Base-by-base conservation (phyloP, 805 yeast species). In the Tetrapisispora nanseiensis region DNA sequence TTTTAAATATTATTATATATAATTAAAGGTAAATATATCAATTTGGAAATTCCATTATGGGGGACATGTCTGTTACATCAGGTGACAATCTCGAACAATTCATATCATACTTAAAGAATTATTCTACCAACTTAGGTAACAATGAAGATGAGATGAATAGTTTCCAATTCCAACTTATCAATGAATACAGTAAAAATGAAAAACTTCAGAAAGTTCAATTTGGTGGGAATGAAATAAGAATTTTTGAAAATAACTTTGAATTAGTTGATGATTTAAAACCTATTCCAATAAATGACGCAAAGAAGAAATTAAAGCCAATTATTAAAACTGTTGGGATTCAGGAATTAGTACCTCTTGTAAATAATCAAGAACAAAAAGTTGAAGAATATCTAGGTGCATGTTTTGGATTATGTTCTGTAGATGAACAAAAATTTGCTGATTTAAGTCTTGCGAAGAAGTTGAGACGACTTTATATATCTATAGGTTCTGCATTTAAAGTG, bases 401-500 rank as follows among this genome's bases (percentile, higher is more conserved):
- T 18, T 35, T 35, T 18, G 26, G 30, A 24, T 13, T 35, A 18
- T 35, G 38, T 35, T 35, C 38, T n/a, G 38, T 35, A 2, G 38
- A 35, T 35, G 30, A 16, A 4, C 22, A 26, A 24, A 35, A 35
- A 26, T 23, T 35, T 35, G 30, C 22, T 10, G 30, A 24, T 10
- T 7, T 35, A 11, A 35, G 38, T 18, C 22, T 35, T 23, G 11
- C 30, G 23, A 35, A 35, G 8, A 35, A 35, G 26, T 16, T 35
- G 23, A 26, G 30, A 20, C 18, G 38, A 10, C 23, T 35, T 10
- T 35, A 35, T 18, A 35, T 35, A 23, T 35, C 38, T 3, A 35
- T 35, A 9, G 38, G 38, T 11, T 35, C 38, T 16, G 38, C 38
- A 6, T 35, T 35, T 13, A 35, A 35, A 24, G 38, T 35, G 5